phyloP scores from a whole-genome alignment of 2,329 filamentous ascomycete genomes.

The Penicillium sp. region DNA sequence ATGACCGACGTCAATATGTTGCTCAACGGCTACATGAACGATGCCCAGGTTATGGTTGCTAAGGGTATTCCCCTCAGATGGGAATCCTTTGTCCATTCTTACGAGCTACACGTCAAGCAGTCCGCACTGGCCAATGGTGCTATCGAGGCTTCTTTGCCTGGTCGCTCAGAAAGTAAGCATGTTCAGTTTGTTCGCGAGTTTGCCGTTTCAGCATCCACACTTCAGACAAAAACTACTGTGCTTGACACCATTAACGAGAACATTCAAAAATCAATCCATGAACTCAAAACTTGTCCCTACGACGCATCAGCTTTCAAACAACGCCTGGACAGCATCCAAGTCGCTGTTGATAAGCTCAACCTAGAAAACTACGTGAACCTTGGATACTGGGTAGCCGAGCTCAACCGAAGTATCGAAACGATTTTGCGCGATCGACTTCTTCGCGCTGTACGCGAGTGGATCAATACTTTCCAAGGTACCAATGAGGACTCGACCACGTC shows the following conservation, averaged over 20 bases:
- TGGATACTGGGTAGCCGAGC: constrained; percentile 79
- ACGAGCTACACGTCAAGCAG: constrained; percentile 80
- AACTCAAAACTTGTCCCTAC: constrained; percentile 82
- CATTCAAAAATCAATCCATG: constrained; percentile 75
- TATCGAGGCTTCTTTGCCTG: constrained; percentile 57
- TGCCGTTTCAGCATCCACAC: constrained; percentile 76
- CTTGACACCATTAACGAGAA: constrained; percentile 77
- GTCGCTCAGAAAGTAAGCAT: constrained; percentile 80
- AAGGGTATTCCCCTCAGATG: constrained; percentile 90
- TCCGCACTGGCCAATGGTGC: constrained; percentile 59
- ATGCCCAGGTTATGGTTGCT: constrained; percentile 76
- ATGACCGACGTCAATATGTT: constrained; percentile 88
- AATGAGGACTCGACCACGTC: constrained; percentile 28
- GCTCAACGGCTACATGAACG: constrained; percentile 86
- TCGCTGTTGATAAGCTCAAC: constrained; percentile 92
- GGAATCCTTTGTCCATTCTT: constrained; percentile 97
- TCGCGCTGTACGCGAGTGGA: constrained; percentile 82
- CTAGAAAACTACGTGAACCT: constrained; percentile 95
- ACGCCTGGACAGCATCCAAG: constrained; percentile 81
- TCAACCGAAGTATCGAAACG: constrained; percentile 81
- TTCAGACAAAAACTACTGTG: constrained; percentile 83
- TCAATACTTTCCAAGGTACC: constrained; percentile 71
- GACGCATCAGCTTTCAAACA: constrained; percentile 74
- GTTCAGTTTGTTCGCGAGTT: constrained; percentile 96
- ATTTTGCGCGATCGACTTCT: constrained; percentile 80